Percentiles rank a stretch among this genome's conserved stretches.
Conservation (phyloP, 2,329 filamentous ascomycete genomes). For the Pseudocercospora musae region DNA sequence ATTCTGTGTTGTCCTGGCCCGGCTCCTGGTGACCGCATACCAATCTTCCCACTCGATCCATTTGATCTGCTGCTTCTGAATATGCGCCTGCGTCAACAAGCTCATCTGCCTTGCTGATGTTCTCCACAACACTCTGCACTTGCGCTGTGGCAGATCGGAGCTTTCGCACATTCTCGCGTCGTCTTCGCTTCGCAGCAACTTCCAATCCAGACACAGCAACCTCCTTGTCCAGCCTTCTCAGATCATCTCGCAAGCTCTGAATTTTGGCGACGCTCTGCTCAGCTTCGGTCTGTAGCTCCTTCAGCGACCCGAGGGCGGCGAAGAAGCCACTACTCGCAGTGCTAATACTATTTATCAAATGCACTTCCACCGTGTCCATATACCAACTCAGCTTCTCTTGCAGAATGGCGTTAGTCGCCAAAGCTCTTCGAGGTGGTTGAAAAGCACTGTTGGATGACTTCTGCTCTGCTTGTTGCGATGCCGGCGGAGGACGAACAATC, state of each 20-base stretch:
- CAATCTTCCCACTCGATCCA: conserved; percentile 74
- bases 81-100: conserved; percentile 81
- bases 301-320: conserved; percentile 82
- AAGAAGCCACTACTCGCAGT: conserved; percentile 96
- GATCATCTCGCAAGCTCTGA: conserved; percentile 72
- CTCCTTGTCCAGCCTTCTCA: conserved; percentile 77
- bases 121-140: conserved; percentile 72
- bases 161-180: conserved; percentile 79
- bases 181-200: conserved; percentile 76
- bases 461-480: conserved; percentile 39
- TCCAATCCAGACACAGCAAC: conserved; percentile 82
- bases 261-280: conserved; percentile 88
- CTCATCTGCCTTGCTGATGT: conserved; percentile 71
- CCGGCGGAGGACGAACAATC: conserved; percentile 70
- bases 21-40: conserved; percentile 67
- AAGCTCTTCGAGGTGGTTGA: conserved; percentile 65
- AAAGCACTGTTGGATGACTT: conserved; percentile 58
- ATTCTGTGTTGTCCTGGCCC: conserved; percentile 32
- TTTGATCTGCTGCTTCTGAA: conserved; percentile 71
- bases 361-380: conserved; percentile 98
- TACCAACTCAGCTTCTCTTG: conserved; percentile 99
- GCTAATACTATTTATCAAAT: conserved; percentile 93
- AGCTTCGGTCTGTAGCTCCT: conserved; percentile 87
- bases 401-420: conserved; percentile 93
- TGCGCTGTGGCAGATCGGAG: conserved; percentile 81